Conservation (phyloP, 306 rosid species). For the Cucurbita moschata region DNA sequence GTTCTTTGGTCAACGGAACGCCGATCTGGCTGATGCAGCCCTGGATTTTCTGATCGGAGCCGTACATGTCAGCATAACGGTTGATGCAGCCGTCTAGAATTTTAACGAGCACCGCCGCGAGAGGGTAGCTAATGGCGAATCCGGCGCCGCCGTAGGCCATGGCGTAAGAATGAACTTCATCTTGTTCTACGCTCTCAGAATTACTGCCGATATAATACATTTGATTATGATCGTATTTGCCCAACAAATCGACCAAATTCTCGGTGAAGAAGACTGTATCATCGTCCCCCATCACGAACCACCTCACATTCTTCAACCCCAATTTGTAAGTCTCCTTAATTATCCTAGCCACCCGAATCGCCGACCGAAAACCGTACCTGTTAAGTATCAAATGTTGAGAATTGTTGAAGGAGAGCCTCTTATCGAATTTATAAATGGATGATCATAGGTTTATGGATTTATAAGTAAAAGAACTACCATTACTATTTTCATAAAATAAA, state of each 20-base stretch:
- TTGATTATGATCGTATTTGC: constrained; percentile 56
- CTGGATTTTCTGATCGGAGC: constrained; percentile 61
- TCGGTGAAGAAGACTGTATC: constrained; percentile 58
- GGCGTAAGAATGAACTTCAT: constrained; percentile 30
- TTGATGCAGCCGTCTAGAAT: constrained; percentile 61
- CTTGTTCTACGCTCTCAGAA: constrained; percentile 69
- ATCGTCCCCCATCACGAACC: constrained; percentile 87
- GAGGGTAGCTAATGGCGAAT: constrained; percentile 53
- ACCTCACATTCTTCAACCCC: constrained; percentile 39
- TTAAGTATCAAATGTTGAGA: background rate
- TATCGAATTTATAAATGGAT: no score
- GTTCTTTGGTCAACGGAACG: constrained; percentile 55
- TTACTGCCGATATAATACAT: constrained; percentile 74
- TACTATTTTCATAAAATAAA: no score
- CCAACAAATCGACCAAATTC: constrained; percentile 36
- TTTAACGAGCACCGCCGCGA: constrained; percentile 38
- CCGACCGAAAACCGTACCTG: constrained; percentile 43
- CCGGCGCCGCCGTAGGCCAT: constrained; percentile 81
- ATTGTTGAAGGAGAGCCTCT: no score
- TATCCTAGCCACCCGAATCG: constrained; percentile 50
- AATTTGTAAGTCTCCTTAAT: constrained; percentile 62
- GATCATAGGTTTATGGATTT: no score
- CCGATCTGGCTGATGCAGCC: constrained; percentile 64
- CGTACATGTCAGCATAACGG: constrained; percentile 37
- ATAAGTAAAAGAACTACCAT: no score